phyloP scores from a whole-genome alignment of 768 basidiomycete genomes.

The Boletus edulis region DNA sequence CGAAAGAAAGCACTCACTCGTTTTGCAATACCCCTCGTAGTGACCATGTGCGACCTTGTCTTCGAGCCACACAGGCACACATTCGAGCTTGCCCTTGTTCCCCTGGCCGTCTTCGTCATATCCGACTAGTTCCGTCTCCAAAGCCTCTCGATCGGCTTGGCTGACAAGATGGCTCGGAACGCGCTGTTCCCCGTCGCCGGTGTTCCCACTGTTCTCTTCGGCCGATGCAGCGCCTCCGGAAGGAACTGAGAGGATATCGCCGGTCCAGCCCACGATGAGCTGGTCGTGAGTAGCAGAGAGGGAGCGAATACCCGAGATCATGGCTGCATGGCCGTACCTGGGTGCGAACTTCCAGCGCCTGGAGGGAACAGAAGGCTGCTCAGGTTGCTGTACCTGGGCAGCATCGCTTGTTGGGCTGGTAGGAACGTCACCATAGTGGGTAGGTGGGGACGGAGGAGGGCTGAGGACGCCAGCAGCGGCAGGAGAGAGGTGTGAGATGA shows the following conservation, averaged over 20 bases:
- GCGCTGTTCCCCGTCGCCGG: slow-evolving; percentile 28
- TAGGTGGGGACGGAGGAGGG: slow-evolving; percentile 79
- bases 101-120: slow-evolving; percentile 42
- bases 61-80: slow-evolving; percentile 89
- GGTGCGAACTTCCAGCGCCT: slow-evolving; percentile 71
- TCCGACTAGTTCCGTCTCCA: slow-evolving; percentile 61
- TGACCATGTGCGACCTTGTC: slow-evolving; percentile 89
- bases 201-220: slow-evolving; percentile 13
- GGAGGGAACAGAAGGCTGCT: slow-evolving; percentile 16
- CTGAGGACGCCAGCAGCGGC: slow-evolving; percentile 51
- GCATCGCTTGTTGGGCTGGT: slow-evolving; percentile 29
- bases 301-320: slow-evolving; percentile 90
- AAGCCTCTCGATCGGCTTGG: slow-evolving; percentile 58
- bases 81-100: slow-evolving; percentile 56
- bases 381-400: neutral
- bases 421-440: slow-evolving; percentile 47
- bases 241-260: slow-evolving; percentile 64
- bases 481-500: slow-evolving; percentile 39
- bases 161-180: slow-evolving; percentile 52
- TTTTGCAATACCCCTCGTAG: slow-evolving; percentile 98
- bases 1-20: slow-evolving; percentile 56
- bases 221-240: slow-evolving; percentile 32
- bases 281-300: slow-evolving; percentile 85
- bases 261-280: slow-evolving; percentile 91
- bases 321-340: slow-evolving; percentile 89